A percentile compares a stretch with the other conserved stretches of the same genome.
Evolutionary conservation across 352 stramenopile genomes (phyloP).

Genomic region (Pseudoperonospora humuli): DNA sequence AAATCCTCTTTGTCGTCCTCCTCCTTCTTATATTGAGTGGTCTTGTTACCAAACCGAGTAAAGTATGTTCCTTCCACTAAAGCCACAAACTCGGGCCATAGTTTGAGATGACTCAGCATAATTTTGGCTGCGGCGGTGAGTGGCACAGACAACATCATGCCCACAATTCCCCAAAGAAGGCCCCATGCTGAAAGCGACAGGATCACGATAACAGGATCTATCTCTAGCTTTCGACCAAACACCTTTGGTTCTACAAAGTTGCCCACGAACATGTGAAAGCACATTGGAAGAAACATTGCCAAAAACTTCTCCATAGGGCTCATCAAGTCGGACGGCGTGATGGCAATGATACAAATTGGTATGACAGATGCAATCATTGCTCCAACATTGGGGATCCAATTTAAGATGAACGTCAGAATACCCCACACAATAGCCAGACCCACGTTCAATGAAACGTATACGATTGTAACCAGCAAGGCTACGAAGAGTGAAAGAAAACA

Average conservation of each 20-base stretch:
- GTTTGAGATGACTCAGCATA: constrained; percentile 78
- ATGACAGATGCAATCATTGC: constrained; percentile 82
- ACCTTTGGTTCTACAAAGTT: constrained; percentile 87
- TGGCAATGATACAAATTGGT: constrained; percentile 82
- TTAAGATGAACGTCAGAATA: constrained; percentile 85
- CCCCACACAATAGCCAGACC: constrained; percentile 82
- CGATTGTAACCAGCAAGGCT: constrained; percentile 79
- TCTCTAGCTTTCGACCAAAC: constrained; percentile 81
- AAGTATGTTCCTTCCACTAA: constrained; percentile 86
- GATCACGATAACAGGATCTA: constrained; percentile 82
- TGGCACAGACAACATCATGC: constrained; percentile 86
- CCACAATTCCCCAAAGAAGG: constrained; percentile 77
- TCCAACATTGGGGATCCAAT: constrained; percentile 86
- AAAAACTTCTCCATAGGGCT: constrained; percentile 87
- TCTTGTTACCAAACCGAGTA: constrained; percentile 56
- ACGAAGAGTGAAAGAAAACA: constrained; percentile 86
- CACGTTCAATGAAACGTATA: constrained; percentile 87
- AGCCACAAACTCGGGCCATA: constrained; percentile 83
- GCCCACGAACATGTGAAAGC: constrained; percentile 85
- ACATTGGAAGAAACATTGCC: constrained; percentile 77
- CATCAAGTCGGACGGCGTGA: constrained; percentile 77
- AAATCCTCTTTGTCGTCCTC: constrained; percentile 71
- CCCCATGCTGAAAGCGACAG: constrained; percentile 84
- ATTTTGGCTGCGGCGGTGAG: constrained; percentile 83
- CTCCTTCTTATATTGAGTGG: constrained; percentile 62